Base-by-base conservation (phyloP, 148 eudicot species). In the Chenopodium berlandieri region DNA sequence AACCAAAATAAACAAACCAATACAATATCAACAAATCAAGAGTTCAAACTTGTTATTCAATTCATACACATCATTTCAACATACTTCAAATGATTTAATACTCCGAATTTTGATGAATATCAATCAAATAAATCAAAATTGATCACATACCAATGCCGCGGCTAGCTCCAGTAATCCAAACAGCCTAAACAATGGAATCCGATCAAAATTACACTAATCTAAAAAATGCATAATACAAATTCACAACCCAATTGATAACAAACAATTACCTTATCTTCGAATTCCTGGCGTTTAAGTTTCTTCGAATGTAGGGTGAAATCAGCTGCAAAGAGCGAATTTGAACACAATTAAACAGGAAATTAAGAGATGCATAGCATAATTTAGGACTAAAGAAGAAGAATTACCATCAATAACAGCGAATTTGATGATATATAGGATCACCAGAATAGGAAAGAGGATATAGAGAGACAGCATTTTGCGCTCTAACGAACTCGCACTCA, bases 151-250 rank as follows among this genome's bases (percentile, higher is more conserved):
- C 98, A 6, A 95, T 95, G 76, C 98, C 98, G 23, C 98, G 98
- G 85, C 97, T 95, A n/a, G 97, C 97, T 75, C 98, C 98, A 81
- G 98, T 93, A 66, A 95, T 93, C 98, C 98, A 95, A 78, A 93
- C 90, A 82, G 93, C 98, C 98, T 95, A 81, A 72, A 73, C 69
- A 58, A 22, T 37, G 46, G 78, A 73, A 83, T 68, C 62, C 79
- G 44, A 46, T 63, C 72, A 64, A 74, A 47, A 75, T 5, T 32
- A 80, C 5, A 56, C n/a, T 4, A 72, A 71, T 54, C 54, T 37
- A 9, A 71, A 0, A 54, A 9, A 81, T 46, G 16, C 71, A 4
- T 52, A 73, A 10, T 63, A 40, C 44, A 40, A 40, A 40, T 40
- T 40, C 44, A 40, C 44, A 40, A 40, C 7, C 44, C 44, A 40